phyloP scores from a whole-genome alignment of 768 basidiomycete genomes.

The Kwoniella heveanensis region DNA sequence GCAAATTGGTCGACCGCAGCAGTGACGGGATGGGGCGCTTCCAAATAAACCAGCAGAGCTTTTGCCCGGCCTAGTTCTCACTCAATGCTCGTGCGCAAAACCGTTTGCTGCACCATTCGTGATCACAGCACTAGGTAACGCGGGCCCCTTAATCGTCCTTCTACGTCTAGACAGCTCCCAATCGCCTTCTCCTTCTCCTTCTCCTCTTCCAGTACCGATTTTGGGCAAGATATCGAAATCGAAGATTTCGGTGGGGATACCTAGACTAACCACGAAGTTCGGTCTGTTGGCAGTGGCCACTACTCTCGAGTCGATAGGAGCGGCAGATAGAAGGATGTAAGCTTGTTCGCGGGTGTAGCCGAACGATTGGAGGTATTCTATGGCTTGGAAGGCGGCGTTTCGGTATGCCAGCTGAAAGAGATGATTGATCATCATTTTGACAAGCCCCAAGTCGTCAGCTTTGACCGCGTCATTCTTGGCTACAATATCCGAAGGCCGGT shows the following conservation, averaged over 20 bases:
- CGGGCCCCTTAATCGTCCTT: constrained; percentile 1
- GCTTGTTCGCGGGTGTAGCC: constrained; percentile 80
- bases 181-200: not conserved
- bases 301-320: constrained; percentile 62
- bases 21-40: no score
- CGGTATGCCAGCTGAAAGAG: constrained; percentile 63
- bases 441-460: not conserved
- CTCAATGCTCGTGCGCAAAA: not conserved
- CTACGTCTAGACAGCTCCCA: not conserved
- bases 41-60: no score
- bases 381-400: constrained; percentile 75
- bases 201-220: not conserved
- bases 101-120: constrained; percentile 2
- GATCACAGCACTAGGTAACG: constrained; percentile 4
- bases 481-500: no score
- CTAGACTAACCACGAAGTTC: constrained; percentile 75
- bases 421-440: no score
- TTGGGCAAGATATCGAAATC: constrained; percentile 55
- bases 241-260: constrained; percentile 75
- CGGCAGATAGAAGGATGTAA: constrained; percentile 70
- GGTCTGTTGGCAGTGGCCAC: constrained; percentile 58
- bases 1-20: no score
- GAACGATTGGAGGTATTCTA: constrained; percentile 68
- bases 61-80: not conserved
- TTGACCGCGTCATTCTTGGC: not conserved